Percentiles rank a stretch among this genome's conserved stretches.
These are phyloP conservation scores for Coemansia sp. DNA, from an alignment of 192 early-diverging fungal species.

Conservation along the genomic window DNA sequence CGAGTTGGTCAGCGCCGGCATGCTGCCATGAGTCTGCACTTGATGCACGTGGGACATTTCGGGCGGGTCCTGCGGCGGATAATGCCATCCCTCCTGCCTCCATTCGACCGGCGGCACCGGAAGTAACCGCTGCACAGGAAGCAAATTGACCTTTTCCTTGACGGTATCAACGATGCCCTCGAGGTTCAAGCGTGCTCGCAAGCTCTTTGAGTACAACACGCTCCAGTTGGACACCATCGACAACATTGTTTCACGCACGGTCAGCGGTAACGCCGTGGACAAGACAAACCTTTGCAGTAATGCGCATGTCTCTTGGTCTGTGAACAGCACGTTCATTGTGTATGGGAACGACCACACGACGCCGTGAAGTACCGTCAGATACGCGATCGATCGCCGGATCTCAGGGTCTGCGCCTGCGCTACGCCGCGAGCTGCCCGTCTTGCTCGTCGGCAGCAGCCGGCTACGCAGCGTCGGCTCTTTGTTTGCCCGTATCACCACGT, in stretches of 20 bases:
- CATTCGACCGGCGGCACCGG: slow-evolving; percentile 27
- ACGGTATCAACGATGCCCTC: slow-evolving; percentile 39
- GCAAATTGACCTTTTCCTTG: slow-evolving; percentile 26
- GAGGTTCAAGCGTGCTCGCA: slow-evolving; percentile 31
- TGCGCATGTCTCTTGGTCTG: slow-evolving; percentile 20
- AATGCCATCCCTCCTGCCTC: slow-evolving; percentile 35
- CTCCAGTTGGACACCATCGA: slow-evolving; percentile 54
- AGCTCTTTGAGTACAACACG: slow-evolving; percentile 28
- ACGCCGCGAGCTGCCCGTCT: slow-evolving; percentile 1
- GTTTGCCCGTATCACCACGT: slow-evolving; percentile 17
- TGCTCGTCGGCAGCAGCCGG: slow-evolving; percentile 24
- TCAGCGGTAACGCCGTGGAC: slow-evolving; percentile 28
- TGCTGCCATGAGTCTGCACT: slow-evolving; percentile 17
- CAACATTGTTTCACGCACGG: slow-evolving; percentile 46
- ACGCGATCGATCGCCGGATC: slow-evolving; percentile 25
- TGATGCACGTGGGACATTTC: background rate
- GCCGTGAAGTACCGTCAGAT: slow-evolving; percentile 44
- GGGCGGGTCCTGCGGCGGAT: slow-evolving; percentile 12
- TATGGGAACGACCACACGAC: slow-evolving; percentile 47
- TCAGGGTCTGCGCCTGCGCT: slow-evolving; percentile 11
- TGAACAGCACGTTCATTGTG: slow-evolving; percentile 35
- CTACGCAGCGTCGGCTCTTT: slow-evolving; percentile 31
- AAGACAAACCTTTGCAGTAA: slow-evolving; percentile 27
- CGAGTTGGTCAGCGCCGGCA: slow-evolving; percentile 6
- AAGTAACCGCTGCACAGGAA: slow-evolving; percentile 25